Base-by-base conservation (phyloP, 352 stramenopile species). In the Globisporangium abappressorium region DNA sequence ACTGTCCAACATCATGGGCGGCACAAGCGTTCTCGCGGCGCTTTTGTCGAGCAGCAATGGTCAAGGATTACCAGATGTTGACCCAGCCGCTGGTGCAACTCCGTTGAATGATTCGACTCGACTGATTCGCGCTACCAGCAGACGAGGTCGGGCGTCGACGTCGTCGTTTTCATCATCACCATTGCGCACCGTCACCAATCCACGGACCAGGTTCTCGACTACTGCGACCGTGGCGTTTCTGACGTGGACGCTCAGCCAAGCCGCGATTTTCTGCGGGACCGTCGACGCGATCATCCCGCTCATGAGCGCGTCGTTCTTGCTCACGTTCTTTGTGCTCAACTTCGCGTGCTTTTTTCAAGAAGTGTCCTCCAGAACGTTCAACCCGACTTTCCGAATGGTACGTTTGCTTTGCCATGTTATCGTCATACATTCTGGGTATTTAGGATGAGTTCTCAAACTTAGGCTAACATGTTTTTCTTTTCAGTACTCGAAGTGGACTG, bases 311-410 rank as follows among this genome's bases (percentile, higher is more conserved):
- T 80, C 73, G 14, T 82, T 85, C 41, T 65, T 88, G 9, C 75
- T 88, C 30, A 70, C 71, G 9, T 88, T 88, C 60, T 74, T 72
- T 18, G 69, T 78, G 26, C 61, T 87, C 38, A 88, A 88, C 60
- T 85, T 85, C 34, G 71, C 74, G 8, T 88, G 80, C 60, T 85
- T 88, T 36, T 84, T 81, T 34, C 74, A 84, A 30, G 78, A 83
- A 18, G 75, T 88, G 53, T 72, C 79, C 8, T 81, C 76, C 6
- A 60, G 70, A 22, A 69, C 59, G 0, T 88, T 84, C 60, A 65
- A 46, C 0, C 77, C 80, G 0, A 75, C 70, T 7, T 85, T 85
- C 34, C 70, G 72, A 20, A 76, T 87, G 75, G 79, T 85, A 70
- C n/a, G 70, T 70, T 20, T 41, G 3, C 54, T 54, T 53, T 54